These are phyloP conservation scores for Calonectria pauciramosa DNA, from an alignment of 2,329 filamentous ascomycete species.

Conservation along the genomic window DNA sequence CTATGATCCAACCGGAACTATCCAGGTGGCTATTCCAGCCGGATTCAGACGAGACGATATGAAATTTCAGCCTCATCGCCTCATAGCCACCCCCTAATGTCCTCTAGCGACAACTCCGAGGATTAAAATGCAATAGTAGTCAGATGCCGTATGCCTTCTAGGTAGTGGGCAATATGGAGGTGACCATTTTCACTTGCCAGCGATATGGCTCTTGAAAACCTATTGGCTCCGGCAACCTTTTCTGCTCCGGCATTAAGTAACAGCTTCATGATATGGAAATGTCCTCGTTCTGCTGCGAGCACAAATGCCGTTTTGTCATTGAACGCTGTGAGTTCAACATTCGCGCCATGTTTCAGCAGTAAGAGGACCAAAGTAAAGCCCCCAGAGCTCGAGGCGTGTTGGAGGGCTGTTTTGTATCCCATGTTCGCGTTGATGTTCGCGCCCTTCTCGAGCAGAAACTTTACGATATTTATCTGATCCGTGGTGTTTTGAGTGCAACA, in stretches of 20 bases:
- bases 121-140: background rate
- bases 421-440: background rate
- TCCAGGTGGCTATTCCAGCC: no score
- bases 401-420: background rate
- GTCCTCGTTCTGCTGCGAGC: background rate
- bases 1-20: background rate
- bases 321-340: background rate
- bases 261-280: background rate
- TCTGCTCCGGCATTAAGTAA: background rate
- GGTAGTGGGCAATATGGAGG: background rate
- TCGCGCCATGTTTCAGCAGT: background rate
- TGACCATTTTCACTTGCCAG: background rate
- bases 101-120: no score
- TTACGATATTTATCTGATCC: background rate
- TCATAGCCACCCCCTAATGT: no score
- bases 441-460: background rate
- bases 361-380: background rate
- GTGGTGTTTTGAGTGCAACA: background rate
- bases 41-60: background rate
- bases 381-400: background rate
- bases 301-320: background rate
- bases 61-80: background rate
- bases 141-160: background rate
- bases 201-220: background rate
- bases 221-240: no score